These are phyloP conservation scores for Pseudocercospora fuligena DNA, from an alignment of 2,329 filamentous ascomycete species.

Conservation along the genomic window DNA sequence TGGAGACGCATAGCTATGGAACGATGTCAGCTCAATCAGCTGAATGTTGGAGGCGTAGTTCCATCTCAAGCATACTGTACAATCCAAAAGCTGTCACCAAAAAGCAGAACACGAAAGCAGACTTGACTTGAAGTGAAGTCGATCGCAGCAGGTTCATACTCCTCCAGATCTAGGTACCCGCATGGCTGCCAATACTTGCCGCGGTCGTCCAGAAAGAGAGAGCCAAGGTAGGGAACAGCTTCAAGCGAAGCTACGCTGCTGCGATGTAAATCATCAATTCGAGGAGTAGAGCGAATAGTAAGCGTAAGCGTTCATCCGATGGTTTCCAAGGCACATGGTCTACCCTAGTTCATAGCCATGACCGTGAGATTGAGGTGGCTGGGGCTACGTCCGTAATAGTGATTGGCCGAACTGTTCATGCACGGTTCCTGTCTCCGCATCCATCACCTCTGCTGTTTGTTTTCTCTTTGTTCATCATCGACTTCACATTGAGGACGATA, in stretches of 20 bases:
- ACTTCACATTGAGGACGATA: neutral
- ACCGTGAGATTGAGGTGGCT: no score
- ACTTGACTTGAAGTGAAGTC: constrained; percentile 2
- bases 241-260: neutral
- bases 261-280: neutral
- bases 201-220: constrained; percentile 11
- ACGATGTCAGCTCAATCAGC: constrained; percentile 9
- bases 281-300: neutral
- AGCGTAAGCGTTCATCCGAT: neutral
- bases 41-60: neutral
- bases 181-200: constrained; percentile 10
- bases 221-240: neutral
- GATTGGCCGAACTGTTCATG: neutral
- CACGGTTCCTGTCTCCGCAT: neutral
- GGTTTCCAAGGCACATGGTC: neutral
- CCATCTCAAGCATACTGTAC: constrained; percentile 22
- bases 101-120: constrained; percentile 18
- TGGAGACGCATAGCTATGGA: constrained; percentile 14
- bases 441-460: neutral
- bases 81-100: constrained; percentile 20
- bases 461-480: neutral
- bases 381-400: neutral
- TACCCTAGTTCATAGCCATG: no score
- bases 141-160: constrained; percentile 19
- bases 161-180: constrained; percentile 10